Conservation (phyloP, 2,329 filamentous ascomycete species). For the Aspergillus clavatus region DNA sequence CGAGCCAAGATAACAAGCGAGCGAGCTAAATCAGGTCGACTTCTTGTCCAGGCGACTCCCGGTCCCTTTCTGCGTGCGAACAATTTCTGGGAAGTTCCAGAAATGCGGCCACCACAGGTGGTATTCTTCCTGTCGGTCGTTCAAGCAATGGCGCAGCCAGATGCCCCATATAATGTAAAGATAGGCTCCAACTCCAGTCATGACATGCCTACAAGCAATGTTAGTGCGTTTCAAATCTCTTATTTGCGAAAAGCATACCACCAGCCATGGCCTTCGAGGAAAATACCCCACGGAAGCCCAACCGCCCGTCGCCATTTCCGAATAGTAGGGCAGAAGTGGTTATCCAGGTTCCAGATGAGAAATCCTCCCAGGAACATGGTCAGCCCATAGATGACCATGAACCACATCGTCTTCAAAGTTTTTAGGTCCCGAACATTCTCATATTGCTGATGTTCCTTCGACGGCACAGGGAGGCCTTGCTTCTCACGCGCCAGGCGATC, state of each 20-base stretch:
- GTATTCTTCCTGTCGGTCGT: constrained; percentile 67
- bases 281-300: constrained; percentile 72
- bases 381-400: constrained; percentile 65
- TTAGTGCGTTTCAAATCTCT: constrained; percentile 6
- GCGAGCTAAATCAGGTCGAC: constrained; percentile 15
- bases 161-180: constrained; percentile 80
- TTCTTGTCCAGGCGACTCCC: constrained; percentile 29
- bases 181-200: constrained; percentile 79
- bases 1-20: constrained; percentile 5
- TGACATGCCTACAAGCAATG: constrained; percentile 57
- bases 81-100: constrained; percentile 54
- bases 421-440: constrained; percentile 53
- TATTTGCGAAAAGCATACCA: constrained; percentile 47
- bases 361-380: constrained; percentile 70
- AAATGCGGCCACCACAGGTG: constrained; percentile 63
- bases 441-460: constrained; percentile 43
- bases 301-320: constrained; percentile 62
- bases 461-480: constrained; percentile 34
- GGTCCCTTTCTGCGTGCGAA: constrained; percentile 27
- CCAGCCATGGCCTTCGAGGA: constrained; percentile 70
- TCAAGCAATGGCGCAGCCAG: constrained; percentile 72
- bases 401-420: constrained; percentile 68
- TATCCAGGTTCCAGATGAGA: constrained; percentile 73
- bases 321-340: constrained; percentile 64
- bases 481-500: constrained; percentile 39